Conservation (phyloP, 2,329 filamentous ascomycete genomes). For the Fusarium sp. region DNA sequence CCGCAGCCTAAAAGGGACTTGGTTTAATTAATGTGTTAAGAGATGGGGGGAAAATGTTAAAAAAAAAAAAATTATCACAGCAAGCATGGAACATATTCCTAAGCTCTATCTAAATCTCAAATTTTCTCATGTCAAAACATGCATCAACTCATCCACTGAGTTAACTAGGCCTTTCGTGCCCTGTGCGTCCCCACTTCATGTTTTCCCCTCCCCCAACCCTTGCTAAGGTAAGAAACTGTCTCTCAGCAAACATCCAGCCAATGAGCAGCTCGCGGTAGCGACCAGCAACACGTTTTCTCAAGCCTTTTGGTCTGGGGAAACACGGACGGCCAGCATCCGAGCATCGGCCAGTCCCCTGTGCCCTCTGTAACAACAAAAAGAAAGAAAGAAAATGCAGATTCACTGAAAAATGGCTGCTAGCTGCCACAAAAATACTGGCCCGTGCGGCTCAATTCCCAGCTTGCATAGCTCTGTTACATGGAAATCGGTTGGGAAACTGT, state of each 20-base stretch:
- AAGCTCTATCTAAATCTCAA: no score
- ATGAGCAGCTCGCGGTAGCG: constrained; percentile 13
- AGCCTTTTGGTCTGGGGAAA: constrained; percentile 18
- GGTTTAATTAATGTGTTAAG: no score
- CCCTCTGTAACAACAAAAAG: not conserved
- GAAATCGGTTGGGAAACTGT: constrained; percentile 13
- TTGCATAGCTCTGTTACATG: constrained; percentile 4
- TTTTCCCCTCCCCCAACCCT: constrained; percentile 5
- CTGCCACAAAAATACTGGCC: constrained; percentile 7
- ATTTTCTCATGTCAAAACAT: no score
- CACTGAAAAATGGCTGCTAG: not conserved
- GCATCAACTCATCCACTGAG: no score
- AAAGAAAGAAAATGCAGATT: constrained; percentile 1
- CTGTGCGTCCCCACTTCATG: constrained; percentile 19
- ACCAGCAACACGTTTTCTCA: not conserved
- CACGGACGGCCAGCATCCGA: constrained; percentile 2
- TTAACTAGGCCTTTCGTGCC: not conserved
- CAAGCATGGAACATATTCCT: no score
- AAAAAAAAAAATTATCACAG: no score
- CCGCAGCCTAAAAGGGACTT: no score
- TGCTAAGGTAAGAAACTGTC: constrained; percentile 28
- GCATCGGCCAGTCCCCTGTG: not conserved
- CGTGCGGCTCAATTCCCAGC: constrained; percentile 5
- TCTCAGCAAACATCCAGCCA: not conserved
- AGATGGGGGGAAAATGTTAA: no score